Percentiles rank a stretch among this genome's conserved stretches.
Evolutionary conservation across 106 monocot genomes (phyloP).

Genomic region (Alisma plantagoaquatica): DNA sequence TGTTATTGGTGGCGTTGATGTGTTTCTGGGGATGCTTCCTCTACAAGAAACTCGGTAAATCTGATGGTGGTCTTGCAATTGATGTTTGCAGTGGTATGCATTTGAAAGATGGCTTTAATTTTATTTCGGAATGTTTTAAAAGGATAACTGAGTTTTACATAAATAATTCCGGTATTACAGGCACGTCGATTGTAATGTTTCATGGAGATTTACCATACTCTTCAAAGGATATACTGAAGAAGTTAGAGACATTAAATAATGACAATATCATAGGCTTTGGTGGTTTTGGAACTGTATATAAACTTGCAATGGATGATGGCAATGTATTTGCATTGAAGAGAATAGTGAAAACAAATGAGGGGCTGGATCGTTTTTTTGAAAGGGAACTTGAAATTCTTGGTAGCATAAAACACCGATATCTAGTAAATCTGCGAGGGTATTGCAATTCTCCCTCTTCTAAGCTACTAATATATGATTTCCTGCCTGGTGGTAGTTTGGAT

Average conservation of each 20-base stretch:
- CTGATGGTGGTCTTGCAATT: conserved; percentile 47
- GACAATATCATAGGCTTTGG: conserved; percentile 82
- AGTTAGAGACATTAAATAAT: conserved; percentile 64
- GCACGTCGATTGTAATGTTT: conserved; percentile 92
- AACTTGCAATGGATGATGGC: conserved; percentile 93
- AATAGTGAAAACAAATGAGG: conserved; percentile 82
- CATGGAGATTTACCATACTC: conserved; percentile 98
- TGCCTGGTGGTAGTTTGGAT: conserved; percentile 93
- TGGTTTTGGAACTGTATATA: conserved; percentile 95
- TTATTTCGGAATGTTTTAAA: no score
- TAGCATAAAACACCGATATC: conserved; percentile 93
- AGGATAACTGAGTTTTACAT: no score
- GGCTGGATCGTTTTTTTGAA: conserved; percentile 78
- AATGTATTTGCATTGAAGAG: conserved; percentile 93
- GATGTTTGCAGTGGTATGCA: conserved; percentile 68
- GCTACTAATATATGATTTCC: conserved; percentile 79
- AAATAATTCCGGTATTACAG: conserved; percentile 54
- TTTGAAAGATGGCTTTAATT: no score
- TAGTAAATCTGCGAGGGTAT: conserved; percentile 95
- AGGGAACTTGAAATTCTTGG: conserved; percentile 97
- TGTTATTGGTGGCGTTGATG: conserved; percentile 91
- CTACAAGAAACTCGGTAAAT: conserved; percentile 90
- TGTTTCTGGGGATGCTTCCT: conserved; percentile 99
- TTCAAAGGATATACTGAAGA: conserved; percentile 82
- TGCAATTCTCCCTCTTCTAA: conserved; percentile 94